phyloP scores from a whole-genome alignment of 305 asterid genomes.

The Stenogyne calaminthoides region DNA sequence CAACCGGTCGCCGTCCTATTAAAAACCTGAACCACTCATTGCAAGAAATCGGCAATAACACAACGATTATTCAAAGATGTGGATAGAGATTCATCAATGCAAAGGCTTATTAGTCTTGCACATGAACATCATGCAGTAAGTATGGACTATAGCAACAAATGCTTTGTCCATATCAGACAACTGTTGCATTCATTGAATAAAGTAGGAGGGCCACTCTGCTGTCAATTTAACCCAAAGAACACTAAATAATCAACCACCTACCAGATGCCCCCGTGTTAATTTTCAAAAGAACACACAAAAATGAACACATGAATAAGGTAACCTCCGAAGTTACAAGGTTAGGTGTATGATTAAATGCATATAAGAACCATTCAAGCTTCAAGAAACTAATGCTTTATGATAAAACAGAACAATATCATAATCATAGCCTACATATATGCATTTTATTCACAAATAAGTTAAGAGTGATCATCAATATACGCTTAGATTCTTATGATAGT shows the following conservation, averaged over 20 bases:
- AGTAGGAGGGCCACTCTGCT: conserved; percentile 23
- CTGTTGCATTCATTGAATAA: conserved; percentile 19
- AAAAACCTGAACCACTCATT: neutral
- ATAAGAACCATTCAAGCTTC: neutral
- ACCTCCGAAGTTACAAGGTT: neutral
- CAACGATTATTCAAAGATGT: neutral
- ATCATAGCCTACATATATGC: neutral
- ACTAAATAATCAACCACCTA: conserved; percentile 13
- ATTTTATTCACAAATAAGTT: neutral
- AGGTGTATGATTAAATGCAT: neutral
- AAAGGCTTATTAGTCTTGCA: conserved; percentile 15
- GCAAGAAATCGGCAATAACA: neutral
- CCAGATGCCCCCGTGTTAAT: neutral
- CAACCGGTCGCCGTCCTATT: neutral
- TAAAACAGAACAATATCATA: conserved; percentile 6
- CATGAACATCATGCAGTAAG: conserved; percentile 18
- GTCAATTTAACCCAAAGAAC: conserved; percentile 5
- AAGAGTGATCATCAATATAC: neutral
- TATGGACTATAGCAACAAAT: conserved; percentile 26
- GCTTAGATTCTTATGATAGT: neutral
- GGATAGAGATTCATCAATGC: conserved; percentile 13
- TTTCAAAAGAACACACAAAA: neutral
- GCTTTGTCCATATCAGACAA: conserved; percentile 35
- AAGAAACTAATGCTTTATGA: conserved; percentile 3
- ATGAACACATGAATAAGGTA: neutral